phyloP scores from a whole-genome alignment of 495 filamentous ascomycete species.

The Aspergillus campestris region DNA sequence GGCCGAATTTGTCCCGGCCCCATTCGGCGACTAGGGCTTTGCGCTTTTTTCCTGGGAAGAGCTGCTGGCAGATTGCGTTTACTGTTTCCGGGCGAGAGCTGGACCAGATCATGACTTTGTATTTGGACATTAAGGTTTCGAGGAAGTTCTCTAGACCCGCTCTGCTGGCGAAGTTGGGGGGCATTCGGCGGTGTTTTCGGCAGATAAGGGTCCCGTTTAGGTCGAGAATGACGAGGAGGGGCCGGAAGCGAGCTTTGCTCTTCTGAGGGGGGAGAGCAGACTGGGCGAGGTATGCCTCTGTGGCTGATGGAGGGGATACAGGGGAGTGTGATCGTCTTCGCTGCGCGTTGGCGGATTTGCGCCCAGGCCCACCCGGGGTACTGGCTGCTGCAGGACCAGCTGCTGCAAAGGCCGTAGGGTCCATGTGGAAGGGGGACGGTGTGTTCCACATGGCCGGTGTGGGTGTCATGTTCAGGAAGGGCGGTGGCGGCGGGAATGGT shows the following conservation, averaged over 20 bases:
- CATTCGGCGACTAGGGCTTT: constrained; percentile 57
- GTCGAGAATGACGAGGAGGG: constrained; percentile 75
- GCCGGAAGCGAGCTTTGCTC: constrained; percentile 15
- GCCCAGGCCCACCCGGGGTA: neutral
- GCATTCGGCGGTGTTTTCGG: constrained; percentile 46
- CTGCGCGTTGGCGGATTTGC: neutral
- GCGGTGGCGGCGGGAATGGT: constrained; percentile 5
- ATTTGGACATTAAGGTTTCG: constrained; percentile 52
- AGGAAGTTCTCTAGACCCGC: constrained; percentile 60
- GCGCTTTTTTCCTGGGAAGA: constrained; percentile 36
- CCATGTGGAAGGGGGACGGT: neutral
- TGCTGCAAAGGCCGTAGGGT: constrained; percentile 3
- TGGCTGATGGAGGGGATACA: constrained; percentile 25
- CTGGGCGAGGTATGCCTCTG: constrained; percentile 34
- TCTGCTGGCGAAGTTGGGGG: constrained; percentile 49
- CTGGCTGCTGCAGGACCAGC: neutral
- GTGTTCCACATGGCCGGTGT: constrained; percentile 3
- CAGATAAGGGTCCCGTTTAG: constrained; percentile 84
- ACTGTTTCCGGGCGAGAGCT: constrained; percentile 71
- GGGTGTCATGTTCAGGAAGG: constrained; percentile 3
- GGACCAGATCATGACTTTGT: constrained; percentile 85
- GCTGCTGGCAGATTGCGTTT: constrained; percentile 41
- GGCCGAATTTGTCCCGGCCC: constrained; percentile 70
- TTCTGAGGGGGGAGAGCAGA: constrained; percentile 21
- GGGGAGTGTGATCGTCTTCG: constrained; percentile 11